phyloP scores from a whole-genome alignment of 1,284 basidiomycete genomes.

The Ustilago trichophora region DNA sequence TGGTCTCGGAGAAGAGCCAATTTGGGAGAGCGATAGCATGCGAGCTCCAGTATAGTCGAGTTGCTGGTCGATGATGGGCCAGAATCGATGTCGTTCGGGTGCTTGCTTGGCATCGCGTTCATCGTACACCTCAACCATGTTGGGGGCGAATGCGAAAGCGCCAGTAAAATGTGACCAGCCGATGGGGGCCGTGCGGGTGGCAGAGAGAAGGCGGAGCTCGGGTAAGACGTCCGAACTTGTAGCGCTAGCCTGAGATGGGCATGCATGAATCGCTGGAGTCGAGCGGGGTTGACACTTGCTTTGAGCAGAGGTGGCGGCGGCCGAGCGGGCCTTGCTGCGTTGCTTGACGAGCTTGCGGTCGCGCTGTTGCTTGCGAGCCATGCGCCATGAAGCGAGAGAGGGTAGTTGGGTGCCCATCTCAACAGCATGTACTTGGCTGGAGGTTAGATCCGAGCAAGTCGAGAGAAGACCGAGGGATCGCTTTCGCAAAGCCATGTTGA shows the following conservation, averaged over 20 bases:
- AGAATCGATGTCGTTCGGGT: constrained; percentile 40
- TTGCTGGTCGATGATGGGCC: constrained; percentile 40
- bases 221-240: constrained; percentile 13
- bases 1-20: background rate
- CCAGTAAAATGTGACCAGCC: constrained; percentile 14
- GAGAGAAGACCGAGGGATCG: background rate
- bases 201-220: constrained; percentile 45
- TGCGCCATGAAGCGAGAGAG: constrained; percentile 17
- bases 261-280: background rate
- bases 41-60: constrained; percentile 44
- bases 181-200: constrained; percentile 42
- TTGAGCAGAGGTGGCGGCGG: too few species aligned
- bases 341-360: background rate
- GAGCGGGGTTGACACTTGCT: background rate
- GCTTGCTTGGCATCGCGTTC: constrained; percentile 11
- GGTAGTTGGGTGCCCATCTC: too few species aligned
- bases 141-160: background rate
- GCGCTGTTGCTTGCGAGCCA: constrained; percentile 9
- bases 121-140: constrained; percentile 24
- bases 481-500: background rate
- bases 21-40: constrained; percentile 32
- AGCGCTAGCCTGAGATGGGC: background rate
- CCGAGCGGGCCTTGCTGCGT: too few species aligned
- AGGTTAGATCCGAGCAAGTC: too few species aligned
- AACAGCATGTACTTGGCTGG: too few species aligned